Percentiles rank a stretch among this genome's conserved stretches.
phyloP scores from a whole-genome alignment of 2,329 filamentous ascomycete genomes.

The Hypoxylon sp. region DNA sequence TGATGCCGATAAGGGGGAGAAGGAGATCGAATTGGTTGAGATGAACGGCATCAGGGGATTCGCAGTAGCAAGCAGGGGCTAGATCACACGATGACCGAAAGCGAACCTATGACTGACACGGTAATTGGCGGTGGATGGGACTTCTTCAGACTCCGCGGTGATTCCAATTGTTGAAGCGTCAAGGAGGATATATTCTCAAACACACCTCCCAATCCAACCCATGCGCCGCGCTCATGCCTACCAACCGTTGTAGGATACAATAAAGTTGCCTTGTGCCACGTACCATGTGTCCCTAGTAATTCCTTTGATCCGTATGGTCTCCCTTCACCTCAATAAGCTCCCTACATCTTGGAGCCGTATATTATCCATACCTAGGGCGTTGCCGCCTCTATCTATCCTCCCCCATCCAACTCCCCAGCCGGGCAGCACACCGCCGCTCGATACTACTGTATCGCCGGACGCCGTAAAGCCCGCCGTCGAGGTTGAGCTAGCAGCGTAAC shows the following conservation, averaged over 20 bases:
- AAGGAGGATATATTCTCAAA: constrained; percentile 4
- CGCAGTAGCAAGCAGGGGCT: neutral
- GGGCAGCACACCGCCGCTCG: constrained; percentile 48
- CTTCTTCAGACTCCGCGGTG: neutral
- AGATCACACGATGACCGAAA: neutral
- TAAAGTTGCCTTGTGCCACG: constrained; percentile 19
- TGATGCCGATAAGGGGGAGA: neutral
- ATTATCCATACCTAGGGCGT: constrained; percentile 50
- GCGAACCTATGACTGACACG: neutral
- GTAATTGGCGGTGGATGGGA: neutral
- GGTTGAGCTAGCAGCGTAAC: constrained; percentile 45
- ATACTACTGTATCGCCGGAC: constrained; percentile 34
- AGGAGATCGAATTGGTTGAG: neutral
- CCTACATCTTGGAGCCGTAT: constrained; percentile 56
- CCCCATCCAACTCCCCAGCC: constrained; percentile 58
- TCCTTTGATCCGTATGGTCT: constrained; percentile 10
- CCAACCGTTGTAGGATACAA: constrained; percentile 7
- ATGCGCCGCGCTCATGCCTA: constrained; percentile 25
- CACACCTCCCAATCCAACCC: constrained; percentile 12
- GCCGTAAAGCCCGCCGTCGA: constrained; percentile 45
- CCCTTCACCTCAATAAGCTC: constrained; percentile 49
- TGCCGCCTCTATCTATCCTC: constrained; percentile 53
- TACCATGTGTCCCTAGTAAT: too few species aligned
- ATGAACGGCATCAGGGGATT: neutral
- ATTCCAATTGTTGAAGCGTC: constrained; percentile 8